Evolutionary conservation across 2,329 filamentous ascomycete species (phyloP).

Genomic region (Penicillium freii): DNA sequence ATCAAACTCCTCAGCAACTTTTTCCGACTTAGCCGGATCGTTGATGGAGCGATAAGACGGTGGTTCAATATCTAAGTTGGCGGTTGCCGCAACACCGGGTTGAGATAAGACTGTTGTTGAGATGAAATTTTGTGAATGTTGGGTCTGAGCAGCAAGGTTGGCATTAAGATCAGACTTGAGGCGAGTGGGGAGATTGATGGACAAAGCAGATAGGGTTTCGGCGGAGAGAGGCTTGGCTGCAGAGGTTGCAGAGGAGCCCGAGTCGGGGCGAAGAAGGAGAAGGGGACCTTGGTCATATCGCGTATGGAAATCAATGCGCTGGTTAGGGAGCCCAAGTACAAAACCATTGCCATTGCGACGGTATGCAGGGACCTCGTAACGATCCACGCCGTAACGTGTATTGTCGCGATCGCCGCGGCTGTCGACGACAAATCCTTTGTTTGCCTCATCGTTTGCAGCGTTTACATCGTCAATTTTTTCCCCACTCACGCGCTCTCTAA

Average conservation of each 20-base stretch:
- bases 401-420: slow-evolving; percentile 74
- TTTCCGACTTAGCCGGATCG: slow-evolving; percentile 54
- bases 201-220: neutral
- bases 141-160: neutral
- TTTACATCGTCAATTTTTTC: neutral
- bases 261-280: slow-evolving; percentile 33
- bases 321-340: slow-evolving; percentile 64
- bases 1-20: slow-evolving; percentile 38
- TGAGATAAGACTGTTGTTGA: neutral
- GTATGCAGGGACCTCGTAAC: slow-evolving; percentile 69
- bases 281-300: slow-evolving; percentile 34
- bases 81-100: slow-evolving; percentile 23
- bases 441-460: neutral
- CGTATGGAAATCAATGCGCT: slow-evolving; percentile 66
- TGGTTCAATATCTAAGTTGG: slow-evolving; percentile 35
- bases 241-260: neutral
- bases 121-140: neutral
- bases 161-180: neutral
- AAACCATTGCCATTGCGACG: slow-evolving; percentile 65
- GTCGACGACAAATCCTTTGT: slow-evolving; percentile 61
- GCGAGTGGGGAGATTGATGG: neutral
- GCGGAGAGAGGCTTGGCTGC: neutral
- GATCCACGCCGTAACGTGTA: slow-evolving; percentile 69
- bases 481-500: neutral
- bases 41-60: slow-evolving; percentile 64